phyloP scores from a whole-genome alignment of 371 early-diverging fungal species.

The Mortierella sp. region DNA sequence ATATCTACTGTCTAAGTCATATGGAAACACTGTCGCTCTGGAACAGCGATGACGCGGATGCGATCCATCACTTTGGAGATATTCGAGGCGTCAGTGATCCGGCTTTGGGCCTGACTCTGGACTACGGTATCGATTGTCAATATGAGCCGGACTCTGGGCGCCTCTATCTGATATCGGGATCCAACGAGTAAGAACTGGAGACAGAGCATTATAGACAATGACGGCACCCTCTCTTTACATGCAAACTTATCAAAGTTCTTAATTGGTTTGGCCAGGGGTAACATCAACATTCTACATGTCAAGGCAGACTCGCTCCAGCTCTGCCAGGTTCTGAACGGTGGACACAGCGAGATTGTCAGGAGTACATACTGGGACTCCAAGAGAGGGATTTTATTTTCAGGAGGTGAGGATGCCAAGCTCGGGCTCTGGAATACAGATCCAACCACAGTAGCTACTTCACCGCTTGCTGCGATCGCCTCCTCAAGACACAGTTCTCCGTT shows the following conservation, averaged over 20 bases:
- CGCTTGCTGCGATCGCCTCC: slow-evolving; percentile 22
- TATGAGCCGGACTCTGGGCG: slow-evolving; percentile 77
- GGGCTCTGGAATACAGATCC: slow-evolving; percentile 66
- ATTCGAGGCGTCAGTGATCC: slow-evolving; percentile 63
- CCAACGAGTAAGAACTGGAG: slow-evolving; percentile 65
- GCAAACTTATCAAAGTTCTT: too few relatives aligned
- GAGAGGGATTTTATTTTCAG: slow-evolving; percentile 67
- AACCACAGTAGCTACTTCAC: slow-evolving; percentile 19
- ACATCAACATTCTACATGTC: slow-evolving; percentile 78
- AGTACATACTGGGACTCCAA: slow-evolving; percentile 73
- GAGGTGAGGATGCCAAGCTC: slow-evolving; percentile 81
- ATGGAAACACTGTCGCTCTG: slow-evolving; percentile 88
- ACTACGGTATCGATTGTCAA: slow-evolving; percentile 86
- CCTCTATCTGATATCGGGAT: slow-evolving; percentile 85
- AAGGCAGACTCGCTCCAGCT: slow-evolving; percentile 74
- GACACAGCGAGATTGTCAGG: slow-evolving; percentile 79
- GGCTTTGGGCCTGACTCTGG: slow-evolving; percentile 62
- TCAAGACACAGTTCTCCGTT: slow-evolving; percentile 46
- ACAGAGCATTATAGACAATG: not conserved
- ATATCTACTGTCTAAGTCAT: slow-evolving; percentile 86
- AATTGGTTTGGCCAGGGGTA: slow-evolving; percentile 60
- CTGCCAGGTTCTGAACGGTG: slow-evolving; percentile 67
- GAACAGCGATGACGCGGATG: slow-evolving; percentile 53
- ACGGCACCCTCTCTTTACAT: not conserved
- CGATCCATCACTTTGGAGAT: slow-evolving; percentile 69